Evolutionary conservation across 2,329 filamentous ascomycete species (phyloP).

Genomic region (Scedosporium minutisporum): DNA sequence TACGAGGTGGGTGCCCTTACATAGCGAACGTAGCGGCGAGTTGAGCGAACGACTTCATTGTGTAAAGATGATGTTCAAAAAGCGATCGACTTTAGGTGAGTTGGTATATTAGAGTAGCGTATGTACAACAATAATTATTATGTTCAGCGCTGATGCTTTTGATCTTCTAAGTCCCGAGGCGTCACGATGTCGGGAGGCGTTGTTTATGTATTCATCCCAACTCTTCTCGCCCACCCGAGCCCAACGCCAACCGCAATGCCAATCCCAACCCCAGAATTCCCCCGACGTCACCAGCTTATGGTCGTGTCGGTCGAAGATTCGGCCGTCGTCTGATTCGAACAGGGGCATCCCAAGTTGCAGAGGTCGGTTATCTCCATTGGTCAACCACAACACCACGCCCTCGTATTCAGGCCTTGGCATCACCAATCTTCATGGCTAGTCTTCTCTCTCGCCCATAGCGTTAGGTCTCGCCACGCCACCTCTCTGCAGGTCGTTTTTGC

Average conservation of each 20-base stretch:
- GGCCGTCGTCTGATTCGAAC: neutral
- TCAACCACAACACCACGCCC: neutral
- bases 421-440: neutral
- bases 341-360: neutral
- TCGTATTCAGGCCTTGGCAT: constrained; percentile 6
- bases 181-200: neutral
- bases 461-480: too few relatives aligned
- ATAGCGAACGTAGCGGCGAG: neutral
- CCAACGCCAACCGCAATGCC: too few relatives aligned
- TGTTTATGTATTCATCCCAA: neutral
- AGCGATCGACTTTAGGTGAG: constrained; percentile 3
- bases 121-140: neutral
- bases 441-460: too few relatives aligned
- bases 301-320: neutral
- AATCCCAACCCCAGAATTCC: too few relatives aligned
- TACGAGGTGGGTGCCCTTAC: neutral
- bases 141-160: neutral
- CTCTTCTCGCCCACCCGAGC: neutral
- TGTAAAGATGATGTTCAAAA: neutral
- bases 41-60: constrained; percentile 4
- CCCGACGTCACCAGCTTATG: constrained; percentile 1
- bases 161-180: neutral
- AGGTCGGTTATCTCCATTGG: neutral
- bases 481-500: neutral
- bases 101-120: neutral